Conservation (phyloP, 257 asterid genomes). For the Capsicum rhomboideum region DNA sequence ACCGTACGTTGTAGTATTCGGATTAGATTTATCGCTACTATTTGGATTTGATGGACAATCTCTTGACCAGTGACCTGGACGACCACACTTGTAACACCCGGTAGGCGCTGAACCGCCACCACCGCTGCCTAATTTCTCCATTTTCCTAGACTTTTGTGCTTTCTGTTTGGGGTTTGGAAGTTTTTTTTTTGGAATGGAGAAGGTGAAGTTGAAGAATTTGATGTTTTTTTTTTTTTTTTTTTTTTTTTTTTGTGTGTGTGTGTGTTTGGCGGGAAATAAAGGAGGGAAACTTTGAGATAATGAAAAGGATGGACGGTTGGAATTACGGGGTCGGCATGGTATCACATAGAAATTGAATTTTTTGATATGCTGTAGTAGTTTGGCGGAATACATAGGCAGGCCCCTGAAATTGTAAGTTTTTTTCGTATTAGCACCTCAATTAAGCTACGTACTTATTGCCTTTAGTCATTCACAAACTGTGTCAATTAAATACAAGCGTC, state of each 20-base stretch:
- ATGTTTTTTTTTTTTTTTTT: not conserved
- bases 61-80: conserved; percentile 98
- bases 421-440: too few relatives aligned
- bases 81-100: conserved; percentile 94
- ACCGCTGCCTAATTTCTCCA: conserved; percentile 32
- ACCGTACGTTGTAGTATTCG: not conserved
- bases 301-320: too few relatives aligned
- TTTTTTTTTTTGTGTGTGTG: too few relatives aligned
- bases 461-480: too few relatives aligned
- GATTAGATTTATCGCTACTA: not conserved
- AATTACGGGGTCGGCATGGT: too few relatives aligned
- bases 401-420: too few relatives aligned
- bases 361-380: too few relatives aligned
- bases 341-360: too few relatives aligned
- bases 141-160: not conserved
- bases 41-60: conserved; percentile 67
- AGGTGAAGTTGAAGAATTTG: not conserved
- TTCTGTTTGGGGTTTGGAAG: not conserved
- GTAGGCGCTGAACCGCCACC: conserved; percentile 59
- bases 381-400: too few relatives aligned
- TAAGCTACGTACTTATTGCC: too few relatives aligned
- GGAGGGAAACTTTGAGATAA: not conserved
- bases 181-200: not conserved
- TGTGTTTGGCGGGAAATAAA: not conserved
- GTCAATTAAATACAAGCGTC: too few relatives aligned